A percentile compares a stretch with the other conserved stretches of the same genome.
These are phyloP conservation scores for Brassica cretica DNA, from an alignment of 345 rosid species.

Conservation along the genomic window DNA sequence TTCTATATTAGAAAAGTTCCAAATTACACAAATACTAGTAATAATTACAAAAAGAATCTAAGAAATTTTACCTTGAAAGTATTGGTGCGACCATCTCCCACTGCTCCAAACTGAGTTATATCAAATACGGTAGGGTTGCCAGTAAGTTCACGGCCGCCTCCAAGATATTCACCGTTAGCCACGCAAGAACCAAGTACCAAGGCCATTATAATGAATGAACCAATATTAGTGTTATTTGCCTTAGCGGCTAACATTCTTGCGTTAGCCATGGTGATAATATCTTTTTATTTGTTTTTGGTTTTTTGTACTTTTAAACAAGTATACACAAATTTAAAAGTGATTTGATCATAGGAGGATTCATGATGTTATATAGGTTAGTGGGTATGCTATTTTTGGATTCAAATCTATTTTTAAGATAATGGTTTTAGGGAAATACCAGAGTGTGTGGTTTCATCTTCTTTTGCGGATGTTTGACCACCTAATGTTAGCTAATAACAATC, in stretches of 20 bases:
- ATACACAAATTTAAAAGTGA: slow-evolving; percentile 22
- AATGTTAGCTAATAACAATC: slow-evolving; percentile 4
- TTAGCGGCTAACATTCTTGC: slow-evolving; percentile 34
- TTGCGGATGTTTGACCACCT: slow-evolving; percentile 27
- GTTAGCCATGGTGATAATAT: slow-evolving; percentile 46
- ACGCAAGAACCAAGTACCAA: slow-evolving; percentile 43
- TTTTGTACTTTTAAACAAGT: slow-evolving; percentile 15
- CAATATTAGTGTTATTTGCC: slow-evolving; percentile 20
- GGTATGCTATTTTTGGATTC: slow-evolving; percentile 15
- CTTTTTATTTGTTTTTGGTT: neutral
- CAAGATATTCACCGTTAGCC: slow-evolving; percentile 43
- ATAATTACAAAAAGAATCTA: neutral
- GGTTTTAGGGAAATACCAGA: neutral
- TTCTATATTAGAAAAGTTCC: neutral
- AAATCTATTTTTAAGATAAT: neutral
- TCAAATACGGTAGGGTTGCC: slow-evolving; percentile 43
- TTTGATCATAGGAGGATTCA: slow-evolving; percentile 6
- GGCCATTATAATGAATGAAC: slow-evolving; percentile 33
- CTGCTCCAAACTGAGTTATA: slow-evolving; percentile 48
- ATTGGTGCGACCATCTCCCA: slow-evolving; percentile 42
- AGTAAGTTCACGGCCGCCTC: slow-evolving; percentile 38
- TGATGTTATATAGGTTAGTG: slow-evolving; percentile 21
- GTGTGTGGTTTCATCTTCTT: slow-evolving; percentile 32
- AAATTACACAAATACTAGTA: neutral
- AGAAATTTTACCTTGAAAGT: slow-evolving; percentile 35